Percentiles rank a stretch among this genome's conserved stretches.
phyloP scores from a whole-genome alignment of 129 eudicot species.

The Saussurea involucrata region DNA sequence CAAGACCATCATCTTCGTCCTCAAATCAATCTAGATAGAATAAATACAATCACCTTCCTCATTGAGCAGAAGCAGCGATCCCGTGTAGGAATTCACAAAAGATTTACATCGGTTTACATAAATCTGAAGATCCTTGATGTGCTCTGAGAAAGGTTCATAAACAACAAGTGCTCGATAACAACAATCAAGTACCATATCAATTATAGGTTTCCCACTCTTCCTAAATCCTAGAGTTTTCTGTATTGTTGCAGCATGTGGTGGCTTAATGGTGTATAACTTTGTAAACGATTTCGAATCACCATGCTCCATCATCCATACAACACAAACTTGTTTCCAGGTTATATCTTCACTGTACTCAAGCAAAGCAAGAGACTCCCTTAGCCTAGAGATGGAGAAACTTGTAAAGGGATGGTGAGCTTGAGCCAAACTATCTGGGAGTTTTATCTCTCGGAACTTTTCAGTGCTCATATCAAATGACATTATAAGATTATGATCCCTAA shows the following conservation, averaged over 20 bases:
- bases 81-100: neutral
- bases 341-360: neutral
- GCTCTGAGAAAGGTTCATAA: neutral
- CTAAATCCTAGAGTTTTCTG: conserved; percentile 17
- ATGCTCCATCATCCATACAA: conserved; percentile 48
- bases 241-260: neutral
- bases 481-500: no score
- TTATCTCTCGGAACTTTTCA: conserved; percentile 31
- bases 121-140: neutral
- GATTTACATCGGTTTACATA: neutral
- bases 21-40: no score
- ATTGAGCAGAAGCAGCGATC: neutral
- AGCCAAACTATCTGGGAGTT: conserved; percentile 27
- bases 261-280: conserved; percentile 19
- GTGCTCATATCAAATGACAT: neutral
- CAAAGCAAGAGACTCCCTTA: conserved; percentile 3
- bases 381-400: conserved; percentile 23
- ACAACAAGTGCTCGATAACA: neutral
- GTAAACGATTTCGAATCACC: conserved; percentile 18
- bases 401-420: neutral
- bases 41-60: no score
- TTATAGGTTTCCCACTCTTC: conserved; percentile 23
- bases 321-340: neutral
- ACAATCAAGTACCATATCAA: neutral
- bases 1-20: no score